phyloP scores from a whole-genome alignment of 768 basidiomycete genomes.

The Lepiota venenata region DNA sequence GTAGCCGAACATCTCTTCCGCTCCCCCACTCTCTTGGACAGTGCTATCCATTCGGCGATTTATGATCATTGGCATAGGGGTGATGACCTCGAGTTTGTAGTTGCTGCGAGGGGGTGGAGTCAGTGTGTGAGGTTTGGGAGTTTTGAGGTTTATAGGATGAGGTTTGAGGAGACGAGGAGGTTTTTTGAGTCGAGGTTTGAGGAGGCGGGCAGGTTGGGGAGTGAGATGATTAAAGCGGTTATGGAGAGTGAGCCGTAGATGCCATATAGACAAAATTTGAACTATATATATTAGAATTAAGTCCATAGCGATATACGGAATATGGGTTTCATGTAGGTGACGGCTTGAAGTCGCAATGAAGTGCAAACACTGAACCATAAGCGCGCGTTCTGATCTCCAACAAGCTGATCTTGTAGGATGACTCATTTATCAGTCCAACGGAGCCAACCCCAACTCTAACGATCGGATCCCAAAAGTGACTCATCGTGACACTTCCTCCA shows the following conservation, averaged over 20 bases:
- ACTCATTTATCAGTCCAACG: too few relatives aligned
- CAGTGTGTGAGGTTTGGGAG: constrained; percentile 91
- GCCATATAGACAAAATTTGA: too few relatives aligned
- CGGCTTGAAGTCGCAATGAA: too few relatives aligned
- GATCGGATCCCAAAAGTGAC: too few relatives aligned
- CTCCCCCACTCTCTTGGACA: constrained; percentile 54
- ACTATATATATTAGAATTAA: too few relatives aligned
- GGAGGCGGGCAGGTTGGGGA: constrained; percentile 52
- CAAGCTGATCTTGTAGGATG: too few relatives aligned
- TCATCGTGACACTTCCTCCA: too few relatives aligned
- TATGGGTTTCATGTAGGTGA: too few relatives aligned
- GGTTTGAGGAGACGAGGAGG: constrained; percentile 74
- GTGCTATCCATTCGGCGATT: constrained; percentile 72
- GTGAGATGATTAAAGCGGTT: constrained; percentile 88
- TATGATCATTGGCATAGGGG: constrained; percentile 76
- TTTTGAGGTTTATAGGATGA: constrained; percentile 80
- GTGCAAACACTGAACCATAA: too few relatives aligned
- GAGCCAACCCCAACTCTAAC: too few relatives aligned
- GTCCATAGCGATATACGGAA: too few relatives aligned
- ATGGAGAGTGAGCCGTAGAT: constrained; percentile 62
- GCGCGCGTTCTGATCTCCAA: too few relatives aligned
- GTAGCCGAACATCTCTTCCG: constrained; percentile 96
- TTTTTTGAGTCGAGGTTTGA: constrained; percentile 88
- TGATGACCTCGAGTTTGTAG: constrained; percentile 87
- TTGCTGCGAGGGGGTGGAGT: constrained; percentile 94